A percentile compares a stretch with the other conserved stretches of the same genome.
Conservation (phyloP, 805 yeast species). For the Candida bentonensis region DNA sequence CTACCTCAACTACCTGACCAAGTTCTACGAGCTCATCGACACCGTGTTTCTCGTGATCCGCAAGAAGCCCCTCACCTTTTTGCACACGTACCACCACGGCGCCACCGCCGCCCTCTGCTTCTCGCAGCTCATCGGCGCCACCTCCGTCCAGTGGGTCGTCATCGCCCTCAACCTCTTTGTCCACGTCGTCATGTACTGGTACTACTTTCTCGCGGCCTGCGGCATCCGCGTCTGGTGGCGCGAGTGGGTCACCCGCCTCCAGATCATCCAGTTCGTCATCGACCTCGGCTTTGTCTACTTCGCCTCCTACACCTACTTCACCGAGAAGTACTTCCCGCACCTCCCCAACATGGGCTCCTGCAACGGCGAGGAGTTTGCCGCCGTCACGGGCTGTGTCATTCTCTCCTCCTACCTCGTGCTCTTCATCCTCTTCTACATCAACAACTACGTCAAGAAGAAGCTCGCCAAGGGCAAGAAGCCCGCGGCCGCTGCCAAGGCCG, state of each 20-base stretch:
- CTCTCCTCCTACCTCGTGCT: constrained; percentile 78
- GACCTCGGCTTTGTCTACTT: constrained; percentile 86
- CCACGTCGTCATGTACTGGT: constrained; percentile 95
- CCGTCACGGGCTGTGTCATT: constrained; percentile 78
- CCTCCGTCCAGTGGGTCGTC: constrained; percentile 92
- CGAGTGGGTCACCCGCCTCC: constrained; percentile 96
- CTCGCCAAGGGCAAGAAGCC: constrained; percentile 12
- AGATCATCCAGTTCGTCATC: constrained; percentile 81
- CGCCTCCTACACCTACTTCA: constrained; percentile 86
- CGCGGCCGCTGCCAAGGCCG: constrained; percentile 7
- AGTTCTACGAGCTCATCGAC: constrained; percentile 78
- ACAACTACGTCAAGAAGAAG: constrained; percentile 47
- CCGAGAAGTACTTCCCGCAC: constrained; percentile 46
- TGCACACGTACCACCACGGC: constrained; percentile 96
- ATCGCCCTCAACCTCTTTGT: constrained; percentile 79
- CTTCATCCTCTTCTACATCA: constrained; percentile 86
- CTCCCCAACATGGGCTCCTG: constrained; percentile 78
- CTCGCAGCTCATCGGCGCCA: constrained; percentile 81
- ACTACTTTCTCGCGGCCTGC: constrained; percentile 83
- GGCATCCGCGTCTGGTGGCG: constrained; percentile 99
- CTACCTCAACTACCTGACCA: constrained; percentile 83
- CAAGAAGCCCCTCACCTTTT: constrained; percentile 79
- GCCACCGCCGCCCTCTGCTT: constrained; percentile 92
- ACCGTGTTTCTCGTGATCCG: constrained; percentile 84
- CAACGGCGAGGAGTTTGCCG: constrained; percentile 87